Percentiles rank a stretch among this genome's conserved stretches.
phyloP scores from a whole-genome alignment of 129 eudicot genomes.

The Apium graveolens region DNA sequence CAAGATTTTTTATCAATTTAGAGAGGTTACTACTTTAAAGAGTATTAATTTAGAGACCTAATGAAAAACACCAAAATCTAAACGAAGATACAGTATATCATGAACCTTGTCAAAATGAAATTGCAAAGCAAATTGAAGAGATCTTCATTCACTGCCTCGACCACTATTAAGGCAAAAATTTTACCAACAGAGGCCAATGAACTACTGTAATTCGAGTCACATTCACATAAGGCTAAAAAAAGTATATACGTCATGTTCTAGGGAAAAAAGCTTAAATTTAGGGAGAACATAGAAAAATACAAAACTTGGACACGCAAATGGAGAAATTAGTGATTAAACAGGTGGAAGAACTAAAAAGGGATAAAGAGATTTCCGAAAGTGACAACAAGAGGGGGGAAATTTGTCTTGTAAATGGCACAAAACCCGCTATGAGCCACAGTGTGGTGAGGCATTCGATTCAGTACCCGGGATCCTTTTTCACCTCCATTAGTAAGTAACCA shows the following conservation, averaged over 20 bases:
- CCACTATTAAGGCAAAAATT: neutral
- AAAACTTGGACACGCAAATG: neutral
- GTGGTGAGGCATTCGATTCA: neutral
- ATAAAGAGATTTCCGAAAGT: neutral
- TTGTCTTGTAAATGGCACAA: neutral
- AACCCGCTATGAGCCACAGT: neutral
- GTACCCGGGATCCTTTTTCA: neutral
- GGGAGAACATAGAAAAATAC: neutral
- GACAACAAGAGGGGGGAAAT: too few species aligned
- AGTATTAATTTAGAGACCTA: too few species aligned
- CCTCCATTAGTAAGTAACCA: neutral
- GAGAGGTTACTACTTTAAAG: too few species aligned
- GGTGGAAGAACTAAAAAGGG: too few species aligned
- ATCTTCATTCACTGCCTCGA: neutral
- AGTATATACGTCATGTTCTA: neutral
- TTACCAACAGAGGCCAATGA: neutral
- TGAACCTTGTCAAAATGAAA: neutral
- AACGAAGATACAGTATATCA: neutral
- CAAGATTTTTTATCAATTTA: too few species aligned
- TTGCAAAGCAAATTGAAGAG: neutral
- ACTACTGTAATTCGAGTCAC: neutral
- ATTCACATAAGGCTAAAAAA: neutral
- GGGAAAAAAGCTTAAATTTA: neutral
- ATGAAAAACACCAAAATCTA: neutral
- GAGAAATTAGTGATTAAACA: neutral